A percentile compares a stretch with the other conserved stretches of the same genome.
phyloP scores from a whole-genome alignment of 148 eudicot genomes.

The Rhododendron molle region DNA sequence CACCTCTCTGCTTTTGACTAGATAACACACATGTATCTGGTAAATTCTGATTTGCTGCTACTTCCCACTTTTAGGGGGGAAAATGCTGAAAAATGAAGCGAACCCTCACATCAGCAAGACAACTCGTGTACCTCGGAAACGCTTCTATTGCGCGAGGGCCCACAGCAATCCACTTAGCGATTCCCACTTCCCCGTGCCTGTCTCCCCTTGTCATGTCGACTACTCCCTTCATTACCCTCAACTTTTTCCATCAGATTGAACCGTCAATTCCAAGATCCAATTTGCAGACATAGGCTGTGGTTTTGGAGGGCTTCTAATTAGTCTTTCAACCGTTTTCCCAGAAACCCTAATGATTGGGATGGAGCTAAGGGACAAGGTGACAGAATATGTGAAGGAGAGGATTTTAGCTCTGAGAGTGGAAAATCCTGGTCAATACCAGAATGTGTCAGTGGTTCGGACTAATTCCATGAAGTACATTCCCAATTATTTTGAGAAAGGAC shows the following conservation, averaged over 20 bases:
- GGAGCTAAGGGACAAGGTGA: conserved; percentile 92
- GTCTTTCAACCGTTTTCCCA: conserved; percentile 72
- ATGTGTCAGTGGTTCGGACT: conserved; percentile 79
- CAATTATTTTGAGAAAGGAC: conserved; percentile 80
- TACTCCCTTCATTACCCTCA: conserved; percentile 67
- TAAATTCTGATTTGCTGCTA: not conserved
- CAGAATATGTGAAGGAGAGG: conserved; percentile 82
- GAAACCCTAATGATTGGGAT: conserved; percentile 88
- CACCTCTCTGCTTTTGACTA: not conserved
- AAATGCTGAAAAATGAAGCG: conserved; percentile 51
- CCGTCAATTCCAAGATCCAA: conserved; percentile 38
- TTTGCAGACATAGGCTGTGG: conserved; percentile 97
- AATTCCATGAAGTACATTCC: conserved; percentile 98
- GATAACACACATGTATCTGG: not conserved
- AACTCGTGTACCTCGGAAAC: conserved; percentile 78
- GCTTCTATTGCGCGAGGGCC: conserved; percentile 90
- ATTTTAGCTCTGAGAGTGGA: conserved; percentile 58
- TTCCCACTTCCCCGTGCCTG: conserved; percentile 88
- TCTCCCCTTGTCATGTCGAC: conserved; percentile 72
- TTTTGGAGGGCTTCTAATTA: conserved; percentile 85
- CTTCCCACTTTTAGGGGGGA: not conserved
- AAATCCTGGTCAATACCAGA: conserved; percentile 73
- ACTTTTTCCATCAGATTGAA: conserved; percentile 30
- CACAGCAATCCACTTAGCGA: conserved; percentile 96
- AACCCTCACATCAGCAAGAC: conserved; percentile 59